Conservation (phyloP, 192 early-diverging fungal species). For the Funneliformis geosporum region DNA sequence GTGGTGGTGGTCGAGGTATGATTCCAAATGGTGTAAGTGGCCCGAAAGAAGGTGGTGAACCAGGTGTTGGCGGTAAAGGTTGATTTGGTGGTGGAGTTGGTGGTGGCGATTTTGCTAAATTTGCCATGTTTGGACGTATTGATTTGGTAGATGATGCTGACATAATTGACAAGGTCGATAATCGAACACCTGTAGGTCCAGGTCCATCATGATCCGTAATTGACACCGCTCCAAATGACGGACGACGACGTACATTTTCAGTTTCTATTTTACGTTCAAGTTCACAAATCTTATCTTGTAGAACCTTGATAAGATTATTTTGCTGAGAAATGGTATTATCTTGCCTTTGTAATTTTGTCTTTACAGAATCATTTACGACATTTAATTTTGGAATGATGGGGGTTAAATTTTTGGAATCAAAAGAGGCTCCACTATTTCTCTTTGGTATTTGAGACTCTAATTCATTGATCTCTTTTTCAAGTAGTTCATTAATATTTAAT, state of each 20-base stretch:
- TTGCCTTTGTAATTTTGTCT: neutral
- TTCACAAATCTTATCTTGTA: conserved; percentile 19
- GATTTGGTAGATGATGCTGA: neutral
- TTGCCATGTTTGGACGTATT: neutral
- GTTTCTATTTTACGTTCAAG: conserved; percentile 18
- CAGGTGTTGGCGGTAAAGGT: conserved; percentile 26
- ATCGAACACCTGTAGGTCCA: neutral
- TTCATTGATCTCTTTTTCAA: conserved; percentile 4
- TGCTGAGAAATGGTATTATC: conserved; percentile 6
- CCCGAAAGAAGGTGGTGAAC: conserved; percentile 29
- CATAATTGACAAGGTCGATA: neutral
- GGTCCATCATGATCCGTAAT: neutral
- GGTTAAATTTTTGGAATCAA: neutral
- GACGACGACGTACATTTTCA: neutral
- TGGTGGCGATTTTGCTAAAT: neutral
- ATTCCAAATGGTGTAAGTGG: conserved; percentile 32
- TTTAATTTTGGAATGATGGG: neutral
- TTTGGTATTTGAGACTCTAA: neutral
- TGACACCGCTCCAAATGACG: neutral
- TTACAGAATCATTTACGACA: neutral
- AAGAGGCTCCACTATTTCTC: neutral
- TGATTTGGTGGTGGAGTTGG: conserved; percentile 23
- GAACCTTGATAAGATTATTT: conserved; percentile 10
- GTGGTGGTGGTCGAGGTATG: neutral
- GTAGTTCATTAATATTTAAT: conserved; percentile 9